Conservation (phyloP, 768 basidiomycete genomes). For the Suillus subaureus region DNA sequence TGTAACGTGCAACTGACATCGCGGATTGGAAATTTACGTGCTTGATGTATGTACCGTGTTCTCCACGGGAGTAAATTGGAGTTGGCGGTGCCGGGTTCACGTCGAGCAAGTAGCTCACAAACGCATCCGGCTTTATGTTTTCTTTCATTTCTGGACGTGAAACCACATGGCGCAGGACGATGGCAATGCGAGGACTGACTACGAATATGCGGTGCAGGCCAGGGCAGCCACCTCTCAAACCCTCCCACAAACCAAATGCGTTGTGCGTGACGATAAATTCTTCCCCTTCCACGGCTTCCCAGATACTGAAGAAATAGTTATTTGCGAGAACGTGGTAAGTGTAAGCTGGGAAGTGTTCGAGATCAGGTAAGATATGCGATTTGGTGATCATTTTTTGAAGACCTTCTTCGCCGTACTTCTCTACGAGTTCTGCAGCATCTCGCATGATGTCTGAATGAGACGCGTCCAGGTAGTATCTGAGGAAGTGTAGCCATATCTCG, state of each 20-base stretch:
- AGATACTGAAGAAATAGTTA: slow-evolving; percentile 13
- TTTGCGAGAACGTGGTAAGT: slow-evolving; percentile 32
- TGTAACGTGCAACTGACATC: slow-evolving; percentile 1
- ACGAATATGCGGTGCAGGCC: slow-evolving; percentile 34
- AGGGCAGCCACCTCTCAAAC: slow-evolving; percentile 21
- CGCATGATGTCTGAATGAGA: not conserved
- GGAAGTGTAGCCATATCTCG: not conserved
- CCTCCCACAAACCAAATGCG: slow-evolving; percentile 39
- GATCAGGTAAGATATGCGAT: slow-evolving; percentile 7
- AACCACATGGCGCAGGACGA: slow-evolving; percentile 30
- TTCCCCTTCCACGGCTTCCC: slow-evolving; percentile 35
- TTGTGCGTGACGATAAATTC: slow-evolving; percentile 40
- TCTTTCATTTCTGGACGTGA: slow-evolving; percentile 11
- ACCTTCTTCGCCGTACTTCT: slow-evolving; percentile 1
- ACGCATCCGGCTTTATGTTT: not conserved
- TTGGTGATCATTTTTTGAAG: not conserved
- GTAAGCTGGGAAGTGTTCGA: slow-evolving; percentile 22
- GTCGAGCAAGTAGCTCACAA: not conserved
- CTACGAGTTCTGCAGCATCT: not conserved
- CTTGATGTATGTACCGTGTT: not conserved
- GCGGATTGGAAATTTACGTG: not conserved
- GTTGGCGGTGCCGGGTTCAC: not conserved
- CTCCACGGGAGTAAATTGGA: not conserved
- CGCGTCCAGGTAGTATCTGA: not conserved
- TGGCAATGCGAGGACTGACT: slow-evolving; percentile 37